Conservation (phyloP, 768 basidiomycete species). For the Pulveroboletus sp. region DNA sequence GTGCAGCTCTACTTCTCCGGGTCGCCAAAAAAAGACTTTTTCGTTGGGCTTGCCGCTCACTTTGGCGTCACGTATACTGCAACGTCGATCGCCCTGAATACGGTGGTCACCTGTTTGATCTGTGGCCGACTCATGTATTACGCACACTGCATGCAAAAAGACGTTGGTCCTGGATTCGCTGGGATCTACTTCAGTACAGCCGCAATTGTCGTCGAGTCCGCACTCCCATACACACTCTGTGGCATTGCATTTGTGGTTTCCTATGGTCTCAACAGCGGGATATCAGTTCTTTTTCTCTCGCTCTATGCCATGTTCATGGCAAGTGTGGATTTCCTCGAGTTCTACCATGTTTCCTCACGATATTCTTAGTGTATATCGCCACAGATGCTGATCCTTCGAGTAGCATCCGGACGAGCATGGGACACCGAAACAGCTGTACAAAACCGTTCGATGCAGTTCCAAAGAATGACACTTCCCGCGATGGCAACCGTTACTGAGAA, state of each 20-base stretch:
- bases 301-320: constrained; percentile 15
- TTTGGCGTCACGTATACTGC: constrained; percentile 12
- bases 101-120: constrained; percentile 8
- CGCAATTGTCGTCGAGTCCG: constrained; percentile 20
- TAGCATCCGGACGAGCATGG: too few species aligned
- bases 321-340: background rate
- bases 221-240: constrained; percentile 23
- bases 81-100: constrained; percentile 10
- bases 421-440: too few species aligned
- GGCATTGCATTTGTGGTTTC: constrained; percentile 24
- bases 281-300: constrained; percentile 12
- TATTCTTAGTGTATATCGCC: constrained; percentile 26
- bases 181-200: constrained; percentile 13
- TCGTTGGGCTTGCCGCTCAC: constrained; percentile 5
- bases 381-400: constrained; percentile 25
- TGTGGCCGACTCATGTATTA: constrained; percentile 13
- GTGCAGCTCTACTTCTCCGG: constrained; percentile 4
- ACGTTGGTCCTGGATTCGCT: background rate
- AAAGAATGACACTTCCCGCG: too few species aligned
- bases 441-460: too few species aligned
- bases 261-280: constrained; percentile 3
- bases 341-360: too few species aligned
- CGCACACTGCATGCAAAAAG: background rate
- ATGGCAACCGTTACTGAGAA: too few species aligned
- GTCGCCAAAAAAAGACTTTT: constrained; percentile 5